Conservation (phyloP, 176 grass and related monocot genomes). For the Triticum aestivum region DNA sequence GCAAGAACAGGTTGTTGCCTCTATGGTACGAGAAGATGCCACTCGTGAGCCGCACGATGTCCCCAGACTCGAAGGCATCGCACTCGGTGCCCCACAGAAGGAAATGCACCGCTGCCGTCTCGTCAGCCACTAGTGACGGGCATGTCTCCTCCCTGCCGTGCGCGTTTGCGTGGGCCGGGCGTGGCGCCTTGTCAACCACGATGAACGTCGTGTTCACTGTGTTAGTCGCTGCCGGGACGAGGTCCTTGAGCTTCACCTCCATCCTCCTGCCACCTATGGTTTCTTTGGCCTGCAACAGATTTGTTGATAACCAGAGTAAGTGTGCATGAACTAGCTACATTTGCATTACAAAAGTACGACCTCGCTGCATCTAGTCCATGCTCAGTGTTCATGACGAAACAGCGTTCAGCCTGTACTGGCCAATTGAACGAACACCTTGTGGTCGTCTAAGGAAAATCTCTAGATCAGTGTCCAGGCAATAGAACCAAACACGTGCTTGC, state of each 20-base stretch:
- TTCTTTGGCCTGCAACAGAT: neutral
- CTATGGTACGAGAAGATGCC: constrained; percentile 85
- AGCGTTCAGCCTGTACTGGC: neutral
- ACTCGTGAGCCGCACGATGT: constrained; percentile 60
- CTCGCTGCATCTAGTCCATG: neutral
- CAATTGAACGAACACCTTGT: neutral
- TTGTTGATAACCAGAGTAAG: neutral
- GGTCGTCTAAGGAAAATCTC: neutral
- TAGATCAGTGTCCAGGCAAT: neutral
- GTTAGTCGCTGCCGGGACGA: neutral
- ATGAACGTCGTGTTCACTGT: constrained; percentile 14
- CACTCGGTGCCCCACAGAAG: constrained; percentile 13
- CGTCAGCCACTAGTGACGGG: neutral
- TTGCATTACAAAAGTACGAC: neutral
- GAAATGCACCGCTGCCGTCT: constrained; percentile 4
- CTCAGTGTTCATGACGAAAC: neutral
- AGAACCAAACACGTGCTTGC: neutral
- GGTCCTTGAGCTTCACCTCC: neutral
- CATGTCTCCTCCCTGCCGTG: constrained; percentile 1
- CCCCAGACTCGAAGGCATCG: constrained; percentile 55
- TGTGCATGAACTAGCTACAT: neutral
- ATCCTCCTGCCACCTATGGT: neutral
- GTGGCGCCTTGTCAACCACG: neutral
- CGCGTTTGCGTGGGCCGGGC: neutral
- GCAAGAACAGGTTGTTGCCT: constrained; percentile 53